Evolutionary conservation across 306 rosid species (phyloP).

Genomic region (Vigna trinervia): DNA sequence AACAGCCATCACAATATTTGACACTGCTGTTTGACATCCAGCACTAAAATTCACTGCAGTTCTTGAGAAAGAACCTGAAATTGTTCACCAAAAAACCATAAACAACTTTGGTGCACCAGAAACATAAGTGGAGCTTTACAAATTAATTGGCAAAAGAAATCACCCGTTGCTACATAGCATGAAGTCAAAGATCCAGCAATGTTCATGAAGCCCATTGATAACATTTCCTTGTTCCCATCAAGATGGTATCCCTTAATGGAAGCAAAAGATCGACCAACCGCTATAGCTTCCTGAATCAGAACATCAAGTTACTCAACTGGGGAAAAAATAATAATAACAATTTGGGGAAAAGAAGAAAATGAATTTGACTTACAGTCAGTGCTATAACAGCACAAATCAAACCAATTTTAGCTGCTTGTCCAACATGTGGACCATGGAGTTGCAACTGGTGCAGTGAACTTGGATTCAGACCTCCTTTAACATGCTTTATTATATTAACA

Average conservation of each 20-base stretch:
- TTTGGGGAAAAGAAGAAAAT: background rate
- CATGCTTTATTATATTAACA: slow-evolving; percentile 70
- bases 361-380: slow-evolving; percentile 63
- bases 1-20: slow-evolving; percentile 82
- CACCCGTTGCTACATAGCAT: slow-evolving; percentile 88
- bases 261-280: slow-evolving; percentile 89
- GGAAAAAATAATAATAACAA: background rate
- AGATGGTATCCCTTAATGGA: slow-evolving; percentile 80
- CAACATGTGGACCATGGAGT: slow-evolving; percentile 62
- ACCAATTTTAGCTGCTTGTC: slow-evolving; percentile 76
- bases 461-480: slow-evolving; percentile 71
- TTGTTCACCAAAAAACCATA: slow-evolving; percentile 3
- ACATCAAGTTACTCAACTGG: slow-evolving; percentile 9
- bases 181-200: slow-evolving; percentile 88
- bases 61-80: slow-evolving; percentile 78
- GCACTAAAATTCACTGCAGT: slow-evolving; percentile 85
- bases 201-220: slow-evolving; percentile 87
- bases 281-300: slow-evolving; percentile 64
- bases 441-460: slow-evolving; percentile 70
- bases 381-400: slow-evolving; percentile 74
- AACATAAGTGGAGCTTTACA: background rate
- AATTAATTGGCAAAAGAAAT: slow-evolving; percentile 11
- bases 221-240: slow-evolving; percentile 87
- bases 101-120: background rate
- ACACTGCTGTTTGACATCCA: slow-evolving; percentile 72